Evolutionary conservation across 1,284 basidiomycete species (phyloP), one percentile per base, ranked within the genome.

Genomic region (Waitea zeae): DNA sequence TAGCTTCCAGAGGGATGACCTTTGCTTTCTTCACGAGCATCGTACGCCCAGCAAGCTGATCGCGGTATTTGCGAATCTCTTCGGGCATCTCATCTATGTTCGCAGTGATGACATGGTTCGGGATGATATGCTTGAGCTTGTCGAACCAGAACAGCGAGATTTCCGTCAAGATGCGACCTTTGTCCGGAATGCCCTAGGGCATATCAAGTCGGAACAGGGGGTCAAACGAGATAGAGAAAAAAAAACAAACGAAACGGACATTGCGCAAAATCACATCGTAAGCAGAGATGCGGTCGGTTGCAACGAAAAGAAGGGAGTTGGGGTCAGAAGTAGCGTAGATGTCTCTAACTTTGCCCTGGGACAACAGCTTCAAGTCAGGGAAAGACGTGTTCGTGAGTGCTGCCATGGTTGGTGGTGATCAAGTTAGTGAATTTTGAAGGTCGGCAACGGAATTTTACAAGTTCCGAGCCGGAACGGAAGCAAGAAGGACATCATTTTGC

Each of bases 71-170:
- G 13, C 59, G 66, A 37, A 90, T 73, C 45, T 80, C 78, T 37
- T 58, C 53, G 0, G 81, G 81, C 80, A 86, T 78, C 49, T 72
- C 65, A 44, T 79, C 62, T 45, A 87, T 51, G 46, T 77, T 50
- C 14, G 70, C 70, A 0, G 81, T 80, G 40, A 93, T 65, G 46
- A 93, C 70, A 54, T 96, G 90, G 53, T 90, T 88, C 9, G 84
- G 82, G 43, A 93, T 74, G 46, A 88, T 68, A 38, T 74, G 51
- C 30, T 55, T 56, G 27, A 93, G 73, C 50, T 81, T 82, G 36
- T 80, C 58, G 59, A 98, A 98, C 92, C 93, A 98, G 64, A 93
- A 97, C 33, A 83, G 61, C 12, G 92, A 96, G 41, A 97, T 74
- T 40, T 77, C 64, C 12, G 90, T 96, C 33, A 99, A 65, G 13